Evolutionary conservation across 768 basidiomycete genomes (phyloP), one percentile per base, ranked within the genome.

Genomic region (Lanmaoa pseudosensibilis): DNA sequence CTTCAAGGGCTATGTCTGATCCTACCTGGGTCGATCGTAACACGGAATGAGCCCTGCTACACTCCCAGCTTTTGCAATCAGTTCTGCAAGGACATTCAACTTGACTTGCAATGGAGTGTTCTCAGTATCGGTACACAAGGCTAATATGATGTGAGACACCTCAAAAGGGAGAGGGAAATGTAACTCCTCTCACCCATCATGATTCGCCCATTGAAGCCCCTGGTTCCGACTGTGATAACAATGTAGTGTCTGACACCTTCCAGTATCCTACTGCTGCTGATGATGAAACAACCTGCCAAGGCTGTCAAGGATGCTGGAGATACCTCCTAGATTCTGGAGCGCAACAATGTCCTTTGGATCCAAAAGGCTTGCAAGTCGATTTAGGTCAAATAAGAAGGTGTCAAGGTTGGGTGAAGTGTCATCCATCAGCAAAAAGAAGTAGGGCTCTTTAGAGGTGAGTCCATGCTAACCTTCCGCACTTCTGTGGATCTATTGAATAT

Each of bases 221-320:
- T 91, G 13, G 83, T 84, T 12, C 97, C 97, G 47, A 98, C 93
- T 3, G 93, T 87, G 49, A 97, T 89, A 50, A 98, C 85, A 46
- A 99, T 86, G 65, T 98, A 99, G 55, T 78, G 81, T 27, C 97
- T 97, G 44, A 96, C 88, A 41, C 97, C 97, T 73, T 98, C 97
- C 21, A 94, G 75, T 39, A 99, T 91, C 73, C 96, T 98, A 69
- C 84, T 85, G 16, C 97, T 96, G 21, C 88, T 90, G 63, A 98
- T 78, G 54, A 98, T 68, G 74, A 97, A 98, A 73, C 94, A 97
- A 65, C 98, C 96, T 46, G n/a, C n/a, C n/a, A n/a, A n/a, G n/a
- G n/a, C n/a, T n/a, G n/a, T n/a, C n/a, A n/a, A n/a, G n/a, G n/a
- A n/a, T n/a, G n/a, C n/a, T n/a, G n/a, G n/a, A n/a, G n/a, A n/a